These are phyloP conservation scores for Oryza punctata DNA, from an alignment of 176 grass and related monocot genomes.

Conservation along the genomic window DNA sequence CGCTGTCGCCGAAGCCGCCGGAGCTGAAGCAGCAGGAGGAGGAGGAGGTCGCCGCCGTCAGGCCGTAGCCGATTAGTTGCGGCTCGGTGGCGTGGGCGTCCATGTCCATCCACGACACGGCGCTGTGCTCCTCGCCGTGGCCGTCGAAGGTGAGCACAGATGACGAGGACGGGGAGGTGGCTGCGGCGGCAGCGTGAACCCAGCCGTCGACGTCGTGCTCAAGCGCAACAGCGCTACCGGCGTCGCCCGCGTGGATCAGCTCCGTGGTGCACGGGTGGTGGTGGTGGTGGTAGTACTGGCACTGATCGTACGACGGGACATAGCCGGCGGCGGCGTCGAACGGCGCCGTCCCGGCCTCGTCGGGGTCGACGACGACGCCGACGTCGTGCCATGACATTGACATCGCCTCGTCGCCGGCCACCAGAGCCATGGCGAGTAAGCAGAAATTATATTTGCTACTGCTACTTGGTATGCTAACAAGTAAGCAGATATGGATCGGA, in stretches of 20 bases:
- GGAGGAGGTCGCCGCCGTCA: too few species aligned
- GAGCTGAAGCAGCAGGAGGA: background rate
- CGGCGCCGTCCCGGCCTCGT: background rate
- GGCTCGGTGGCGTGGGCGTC: background rate
- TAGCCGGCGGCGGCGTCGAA: too few species aligned
- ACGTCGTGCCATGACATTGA: background rate
- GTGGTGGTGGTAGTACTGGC: background rate
- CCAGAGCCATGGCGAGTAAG: conserved; percentile 4
- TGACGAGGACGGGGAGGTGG: background rate
- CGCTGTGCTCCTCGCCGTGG: background rate
- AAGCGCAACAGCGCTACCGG: background rate
- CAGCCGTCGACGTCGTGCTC: background rate
- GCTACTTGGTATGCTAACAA: background rate
- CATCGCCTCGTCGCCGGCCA: background rate
- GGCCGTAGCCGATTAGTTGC: background rate
- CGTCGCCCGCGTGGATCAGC: background rate
- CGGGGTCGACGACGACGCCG: background rate
- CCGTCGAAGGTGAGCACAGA: conserved; percentile 25
- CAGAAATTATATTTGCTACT: too few species aligned
- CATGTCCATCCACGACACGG: background rate
- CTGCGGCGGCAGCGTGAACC: background rate
- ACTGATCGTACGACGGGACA: background rate
- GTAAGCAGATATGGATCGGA: too few species aligned
- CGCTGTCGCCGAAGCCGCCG: background rate
- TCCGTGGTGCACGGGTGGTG: background rate